Evolutionary conservation across 139 green algal species (phyloP).

Genomic region (Chara braunii): DNA sequence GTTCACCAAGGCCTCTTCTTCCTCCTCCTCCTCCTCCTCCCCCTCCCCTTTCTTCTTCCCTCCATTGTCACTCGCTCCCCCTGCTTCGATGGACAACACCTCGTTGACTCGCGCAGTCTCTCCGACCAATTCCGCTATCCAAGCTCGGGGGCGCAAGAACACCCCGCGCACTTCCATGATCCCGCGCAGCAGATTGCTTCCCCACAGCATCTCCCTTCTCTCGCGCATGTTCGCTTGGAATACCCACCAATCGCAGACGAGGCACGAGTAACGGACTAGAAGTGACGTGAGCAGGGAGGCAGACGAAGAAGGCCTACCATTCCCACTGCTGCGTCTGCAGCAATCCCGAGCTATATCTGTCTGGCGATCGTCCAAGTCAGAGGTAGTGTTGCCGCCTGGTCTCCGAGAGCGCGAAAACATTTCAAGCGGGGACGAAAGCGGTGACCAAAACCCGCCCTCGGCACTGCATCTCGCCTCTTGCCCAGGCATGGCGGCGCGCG

Average conservation of each 20-base stretch:
- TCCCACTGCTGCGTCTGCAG: too few species aligned
- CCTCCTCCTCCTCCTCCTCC: background rate
- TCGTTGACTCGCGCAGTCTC: background rate
- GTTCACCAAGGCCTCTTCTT: background rate
- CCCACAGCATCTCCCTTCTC: background rate
- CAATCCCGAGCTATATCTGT: too few species aligned
- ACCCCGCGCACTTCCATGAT: background rate
- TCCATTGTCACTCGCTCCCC: background rate
- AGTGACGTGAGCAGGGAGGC: constrained; percentile 5
- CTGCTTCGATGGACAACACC: background rate
- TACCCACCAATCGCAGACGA: constrained; percentile 14
- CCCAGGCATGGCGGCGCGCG: too few species aligned
- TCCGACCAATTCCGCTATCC: background rate
- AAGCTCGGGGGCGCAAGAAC: background rate
- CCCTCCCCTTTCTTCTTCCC: background rate
- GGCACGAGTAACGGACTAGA: constrained; percentile 10
- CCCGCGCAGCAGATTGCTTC: background rate
- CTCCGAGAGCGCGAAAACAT: too few species aligned
- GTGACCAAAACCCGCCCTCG: too few species aligned
- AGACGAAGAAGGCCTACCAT: too few species aligned
- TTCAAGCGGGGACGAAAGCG: too few species aligned
- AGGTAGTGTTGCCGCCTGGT: too few species aligned
- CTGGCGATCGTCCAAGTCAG: too few species aligned
- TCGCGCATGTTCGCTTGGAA: constrained; percentile 1
- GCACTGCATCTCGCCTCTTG: too few species aligned